phyloP scores from a whole-genome alignment of 2,329 filamentous ascomycete genomes.

The Aspergillus hiratsukae region DNA sequence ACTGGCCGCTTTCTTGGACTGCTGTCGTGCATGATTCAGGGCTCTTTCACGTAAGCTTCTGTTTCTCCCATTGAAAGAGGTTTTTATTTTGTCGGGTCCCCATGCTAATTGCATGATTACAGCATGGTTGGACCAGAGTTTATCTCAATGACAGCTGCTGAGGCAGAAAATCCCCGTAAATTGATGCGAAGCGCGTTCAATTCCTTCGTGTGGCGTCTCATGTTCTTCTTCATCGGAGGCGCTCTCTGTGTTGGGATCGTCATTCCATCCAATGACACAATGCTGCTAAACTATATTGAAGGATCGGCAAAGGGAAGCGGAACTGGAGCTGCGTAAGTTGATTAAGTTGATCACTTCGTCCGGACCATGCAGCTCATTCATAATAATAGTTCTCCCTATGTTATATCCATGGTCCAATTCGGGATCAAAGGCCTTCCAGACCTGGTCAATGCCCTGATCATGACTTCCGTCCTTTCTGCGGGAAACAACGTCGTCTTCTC shows the following conservation, averaged over 20 bases:
- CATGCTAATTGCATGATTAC: too few species aligned
- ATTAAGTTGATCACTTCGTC: too few species aligned
- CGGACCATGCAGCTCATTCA: too few species aligned
- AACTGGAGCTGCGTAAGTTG: too few species aligned
- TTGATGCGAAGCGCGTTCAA: slow-evolving; percentile 68
- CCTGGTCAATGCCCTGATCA: slow-evolving; percentile 64
- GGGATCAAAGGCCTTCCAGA: slow-evolving; percentile 58
- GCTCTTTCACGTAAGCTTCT: slow-evolving; percentile 62
- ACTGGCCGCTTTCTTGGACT: slow-evolving; percentile 52
- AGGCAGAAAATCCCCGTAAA: slow-evolving; percentile 62
- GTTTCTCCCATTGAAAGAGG: too few species aligned
- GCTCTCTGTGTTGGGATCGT: slow-evolving; percentile 65
- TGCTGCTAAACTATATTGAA: slow-evolving; percentile 38
- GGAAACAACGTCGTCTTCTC: slow-evolving; percentile 62
- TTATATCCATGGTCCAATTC: slow-evolving; percentile 59
- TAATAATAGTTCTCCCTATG: slow-evolving; percentile 64
- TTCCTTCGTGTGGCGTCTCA: slow-evolving; percentile 68
- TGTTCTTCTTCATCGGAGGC: slow-evolving; percentile 66
- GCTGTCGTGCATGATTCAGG: slow-evolving; percentile 66
- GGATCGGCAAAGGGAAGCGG: too few species aligned
- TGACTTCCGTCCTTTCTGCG: slow-evolving; percentile 61
- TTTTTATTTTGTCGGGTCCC: too few species aligned
- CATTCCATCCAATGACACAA: slow-evolving; percentile 60
- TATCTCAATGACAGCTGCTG: slow-evolving; percentile 57
- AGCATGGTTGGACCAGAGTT: slow-evolving; percentile 51